A percentile compares a stretch with the other conserved stretches of the same genome.
Conservation (phyloP, 2,329 filamentous ascomycete genomes). For the Periconia sp. region DNA sequence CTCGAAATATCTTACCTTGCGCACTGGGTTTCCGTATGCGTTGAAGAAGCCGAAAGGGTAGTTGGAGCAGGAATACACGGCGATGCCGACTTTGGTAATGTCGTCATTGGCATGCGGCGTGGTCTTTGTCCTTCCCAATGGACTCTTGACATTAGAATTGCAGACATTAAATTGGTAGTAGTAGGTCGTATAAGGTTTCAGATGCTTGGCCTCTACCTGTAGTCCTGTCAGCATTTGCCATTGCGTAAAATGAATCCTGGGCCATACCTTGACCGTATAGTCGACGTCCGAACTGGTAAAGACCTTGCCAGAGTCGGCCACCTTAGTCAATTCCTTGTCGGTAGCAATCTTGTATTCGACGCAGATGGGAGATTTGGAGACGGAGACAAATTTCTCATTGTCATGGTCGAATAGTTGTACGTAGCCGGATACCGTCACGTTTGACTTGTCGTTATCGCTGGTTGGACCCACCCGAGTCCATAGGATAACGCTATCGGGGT, state of each 20-base stretch:
- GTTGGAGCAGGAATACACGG: constrained; percentile 70
- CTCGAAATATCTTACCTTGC: constrained; percentile 22
- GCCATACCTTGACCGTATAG: constrained; percentile 68
- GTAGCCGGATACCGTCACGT: constrained; percentile 58
- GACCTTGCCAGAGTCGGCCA: constrained; percentile 60
- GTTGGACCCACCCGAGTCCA: constrained; percentile 42
- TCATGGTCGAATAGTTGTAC: constrained; percentile 57
- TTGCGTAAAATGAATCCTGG: not conserved
- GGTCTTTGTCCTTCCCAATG: constrained; percentile 70
- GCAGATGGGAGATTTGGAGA: constrained; percentile 65
- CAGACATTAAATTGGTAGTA: constrained; percentile 73
- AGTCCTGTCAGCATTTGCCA: constrained; percentile 11
- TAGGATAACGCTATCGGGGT: constrained; percentile 41
- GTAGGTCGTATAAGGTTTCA: constrained; percentile 67
- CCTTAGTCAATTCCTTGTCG: constrained; percentile 49
- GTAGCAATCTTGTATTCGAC: constrained; percentile 64
- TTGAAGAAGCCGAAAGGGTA: constrained; percentile 53
- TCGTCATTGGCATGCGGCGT: constrained; percentile 60
- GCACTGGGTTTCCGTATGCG: constrained; percentile 46
- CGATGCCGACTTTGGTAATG: constrained; percentile 61
- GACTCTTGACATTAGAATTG: constrained; percentile 61
- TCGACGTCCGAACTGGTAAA: constrained; percentile 75
- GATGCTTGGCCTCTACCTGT: constrained; percentile 64
- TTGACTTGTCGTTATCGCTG: constrained; percentile 44
- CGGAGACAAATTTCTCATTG: constrained; percentile 54